These are phyloP conservation scores for Chamaenerion angustifolium DNA, from an alignment of 345 rosid species.

Conservation along the genomic window DNA sequence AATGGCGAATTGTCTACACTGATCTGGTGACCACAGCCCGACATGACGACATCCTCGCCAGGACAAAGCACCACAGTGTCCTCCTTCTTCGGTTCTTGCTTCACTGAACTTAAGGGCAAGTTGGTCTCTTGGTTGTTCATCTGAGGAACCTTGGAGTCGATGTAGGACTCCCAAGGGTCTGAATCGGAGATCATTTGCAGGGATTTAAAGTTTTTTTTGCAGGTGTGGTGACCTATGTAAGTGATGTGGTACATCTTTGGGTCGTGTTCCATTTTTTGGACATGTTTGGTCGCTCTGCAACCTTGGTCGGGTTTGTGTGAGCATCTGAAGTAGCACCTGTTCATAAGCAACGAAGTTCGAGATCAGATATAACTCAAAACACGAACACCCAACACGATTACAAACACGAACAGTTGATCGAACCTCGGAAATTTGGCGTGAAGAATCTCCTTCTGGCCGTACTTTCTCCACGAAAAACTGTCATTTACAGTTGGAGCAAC, in stretches of 20 bases:
- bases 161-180: slow-evolving; percentile 8
- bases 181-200: slow-evolving; percentile 12
- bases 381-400: too few species aligned
- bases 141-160: background rate
- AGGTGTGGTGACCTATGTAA: slow-evolving; percentile 54
- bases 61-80: slow-evolving; percentile 3
- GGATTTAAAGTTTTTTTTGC: slow-evolving; percentile 14
- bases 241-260: slow-evolving; percentile 27
- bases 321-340: slow-evolving; percentile 85
- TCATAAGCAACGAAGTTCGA: background rate
- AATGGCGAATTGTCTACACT: background rate
- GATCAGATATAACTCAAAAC: too few species aligned
- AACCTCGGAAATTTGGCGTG: slow-evolving; percentile 66
- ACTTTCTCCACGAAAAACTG: slow-evolving; percentile 68
- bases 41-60: background rate
- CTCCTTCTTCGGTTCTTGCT: background rate
- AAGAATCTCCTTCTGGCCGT: slow-evolving; percentile 76
- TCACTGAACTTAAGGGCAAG: background rate
- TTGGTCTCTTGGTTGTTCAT: background rate
- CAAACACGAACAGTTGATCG: too few species aligned
- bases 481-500: slow-evolving; percentile 29
- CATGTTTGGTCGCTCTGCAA: slow-evolving; percentile 75
- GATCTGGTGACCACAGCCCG: too few species aligned
- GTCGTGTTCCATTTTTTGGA: slow-evolving; percentile 45
- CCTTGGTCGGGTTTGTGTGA: slow-evolving; percentile 50